Base-by-base conservation (phyloP, 768 basidiomycete genomes). In the Termitomyces sp. region DNA sequence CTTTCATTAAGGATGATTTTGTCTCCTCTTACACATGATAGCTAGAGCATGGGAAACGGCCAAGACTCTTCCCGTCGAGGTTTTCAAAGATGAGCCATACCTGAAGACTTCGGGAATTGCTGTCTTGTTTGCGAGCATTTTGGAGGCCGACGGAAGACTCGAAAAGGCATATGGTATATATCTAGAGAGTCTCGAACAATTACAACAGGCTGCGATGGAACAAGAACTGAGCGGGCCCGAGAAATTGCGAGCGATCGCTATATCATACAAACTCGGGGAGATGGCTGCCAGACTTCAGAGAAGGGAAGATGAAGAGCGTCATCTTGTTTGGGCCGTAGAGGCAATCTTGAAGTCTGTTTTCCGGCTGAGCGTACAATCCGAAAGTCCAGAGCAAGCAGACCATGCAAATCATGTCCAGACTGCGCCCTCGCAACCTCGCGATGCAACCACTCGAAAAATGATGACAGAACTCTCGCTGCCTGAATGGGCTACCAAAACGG, bases 91-190 rank as follows among this genome's bases (percentile, higher is more conserved):
- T 2, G 72, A 80, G 18, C 83, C 86, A 0, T 77, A 84, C 52
- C 76, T 89, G 53, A 90, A 89, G 65, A 70, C 81, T 0, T 82
- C 86, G 0, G 88, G 88, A 3, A 80, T 90, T 12, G 87, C 81
- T 2, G 77, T 85, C 25, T 70, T 77, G 3, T 73, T 89, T 43
- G 84, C 80, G 2, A 82, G 81, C 47, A 76, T 85, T 3, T 67
- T 82, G 15, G 84, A 86, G 62, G 63, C 64, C 16, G 66, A 69
- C 0, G 66, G 75, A 15, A 69, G 71, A 41, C 66, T 46, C 5
- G 65, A 73, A 20, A 51, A 62, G 27, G 78, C 79, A 0, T 79
- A 75, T 57, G 60, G 67, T 3, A 54, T 74, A 7, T 78, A 77
- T 57, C 43, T 60, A 36, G 72, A 76, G n/a, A 68, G 70, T 1